Conservation (phyloP, 805 yeast genomes). For the Sugiyamaella chiloensis region DNA sequence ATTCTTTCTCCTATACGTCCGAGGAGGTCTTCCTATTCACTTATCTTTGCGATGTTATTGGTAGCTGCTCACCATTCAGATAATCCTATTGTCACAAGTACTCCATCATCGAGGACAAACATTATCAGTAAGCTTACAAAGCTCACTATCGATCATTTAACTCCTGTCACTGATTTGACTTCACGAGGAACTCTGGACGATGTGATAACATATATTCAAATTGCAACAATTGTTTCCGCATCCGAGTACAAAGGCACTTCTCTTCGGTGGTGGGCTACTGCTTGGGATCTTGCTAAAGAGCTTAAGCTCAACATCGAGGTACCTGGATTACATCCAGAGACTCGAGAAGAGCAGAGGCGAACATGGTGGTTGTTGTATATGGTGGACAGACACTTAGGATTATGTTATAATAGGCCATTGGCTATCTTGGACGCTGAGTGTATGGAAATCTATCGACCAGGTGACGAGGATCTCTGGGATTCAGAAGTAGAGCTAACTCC, state of each 20-base stretch:
- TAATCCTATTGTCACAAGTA: conserved; percentile 28
- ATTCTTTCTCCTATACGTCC: conserved; percentile 23
- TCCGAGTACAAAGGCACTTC: conserved; percentile 34
- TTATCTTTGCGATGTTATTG: conserved; percentile 28
- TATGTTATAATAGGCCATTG: conserved; percentile 38
- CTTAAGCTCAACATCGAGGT: conserved; percentile 30
- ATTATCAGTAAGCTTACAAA: conserved; percentile 24
- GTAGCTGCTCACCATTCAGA: conserved; percentile 34
- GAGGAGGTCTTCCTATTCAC: conserved; percentile 24
- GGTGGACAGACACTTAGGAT: conserved; percentile 39
- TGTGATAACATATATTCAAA: conserved; percentile 32
- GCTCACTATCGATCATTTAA: conserved; percentile 25
- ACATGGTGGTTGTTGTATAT: conserved; percentile 43
- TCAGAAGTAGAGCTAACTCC: conserved; percentile 27
- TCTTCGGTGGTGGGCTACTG: conserved; percentile 33
- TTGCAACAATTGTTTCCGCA: conserved; percentile 33
- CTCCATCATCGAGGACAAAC: conserved; percentile 29
- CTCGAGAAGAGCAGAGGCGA: conserved; percentile 39
- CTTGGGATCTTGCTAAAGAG: conserved; percentile 33
- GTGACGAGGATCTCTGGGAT: conserved; percentile 36
- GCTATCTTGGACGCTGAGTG: conserved; percentile 35
- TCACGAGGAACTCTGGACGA: conserved; percentile 30
- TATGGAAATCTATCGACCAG: conserved; percentile 33
- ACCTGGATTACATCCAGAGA: conserved; percentile 26
- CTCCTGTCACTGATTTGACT: conserved; percentile 27